A percentile compares a stretch with the other conserved stretches of the same genome.
phyloP scores from a whole-genome alignment of 495 filamentous ascomycete species.

The Daldinia loculata region DNA sequence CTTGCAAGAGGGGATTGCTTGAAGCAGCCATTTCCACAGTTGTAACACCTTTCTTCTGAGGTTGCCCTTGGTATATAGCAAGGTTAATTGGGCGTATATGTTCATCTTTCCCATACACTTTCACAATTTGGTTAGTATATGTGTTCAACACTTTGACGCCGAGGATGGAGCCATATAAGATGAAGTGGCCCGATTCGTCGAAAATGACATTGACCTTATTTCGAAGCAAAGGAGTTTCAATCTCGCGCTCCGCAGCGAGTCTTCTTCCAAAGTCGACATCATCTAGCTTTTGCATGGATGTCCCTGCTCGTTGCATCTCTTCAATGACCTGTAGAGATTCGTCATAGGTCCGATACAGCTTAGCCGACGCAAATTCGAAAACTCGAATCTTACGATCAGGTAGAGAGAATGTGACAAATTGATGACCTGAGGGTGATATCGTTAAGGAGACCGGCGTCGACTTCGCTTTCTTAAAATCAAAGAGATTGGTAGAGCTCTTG shows the following conservation, averaged over 20 bases:
- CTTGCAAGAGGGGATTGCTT: conserved; percentile 89
- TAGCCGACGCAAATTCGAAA: conserved; percentile 90
- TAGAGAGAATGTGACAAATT: conserved; percentile 90
- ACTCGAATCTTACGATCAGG: conserved; percentile 91
- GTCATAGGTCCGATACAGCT: conserved; percentile 91
- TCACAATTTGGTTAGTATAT: conserved; percentile 87
- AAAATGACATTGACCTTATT: conserved; percentile 86
- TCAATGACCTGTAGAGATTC: conserved; percentile 86
- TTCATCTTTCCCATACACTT: conserved; percentile 88
- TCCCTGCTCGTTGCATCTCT: conserved; percentile 94
- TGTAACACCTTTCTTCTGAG: conserved; percentile 87
- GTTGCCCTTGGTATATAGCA: conserved; percentile 93
- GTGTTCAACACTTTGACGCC: conserved; percentile 96
- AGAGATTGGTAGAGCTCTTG: conserved; percentile 91
- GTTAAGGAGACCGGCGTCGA: conserved; percentile 84
- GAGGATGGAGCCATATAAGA: conserved; percentile 90
- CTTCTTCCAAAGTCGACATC: conserved; percentile 92
- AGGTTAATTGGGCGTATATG: conserved; percentile 83
- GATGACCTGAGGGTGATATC: conserved; percentile 82
- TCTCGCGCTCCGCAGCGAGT: conserved; percentile 84
- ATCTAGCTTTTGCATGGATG: conserved; percentile 78
- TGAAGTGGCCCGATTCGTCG: conserved; percentile 94
- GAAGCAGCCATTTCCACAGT: conserved; percentile 99
- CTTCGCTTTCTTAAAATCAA: conserved; percentile 96
- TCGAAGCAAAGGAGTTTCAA: conserved; percentile 71